These are phyloP conservation scores for Podila horticola DNA, from an alignment of 192 early-diverging fungal species.

Conservation along the genomic window DNA sequence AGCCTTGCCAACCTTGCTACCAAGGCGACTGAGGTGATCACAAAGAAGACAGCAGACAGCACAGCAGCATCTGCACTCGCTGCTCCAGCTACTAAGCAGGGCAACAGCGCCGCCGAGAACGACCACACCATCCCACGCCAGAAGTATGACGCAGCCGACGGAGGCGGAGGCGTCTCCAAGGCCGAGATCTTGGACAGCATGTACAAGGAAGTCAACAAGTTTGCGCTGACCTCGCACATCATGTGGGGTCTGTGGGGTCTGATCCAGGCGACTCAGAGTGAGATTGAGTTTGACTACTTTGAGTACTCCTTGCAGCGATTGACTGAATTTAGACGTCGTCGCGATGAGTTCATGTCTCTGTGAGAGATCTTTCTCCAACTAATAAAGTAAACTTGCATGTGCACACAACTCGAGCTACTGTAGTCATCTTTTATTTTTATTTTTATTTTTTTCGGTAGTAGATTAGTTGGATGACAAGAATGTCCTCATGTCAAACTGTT, in stretches of 20 bases:
- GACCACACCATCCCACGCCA: conserved; percentile 1
- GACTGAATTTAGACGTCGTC: conserved; percentile 75
- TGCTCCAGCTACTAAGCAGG: conserved; percentile 3
- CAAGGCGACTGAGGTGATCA: no score
- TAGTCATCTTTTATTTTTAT: no score
- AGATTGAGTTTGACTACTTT: conserved; percentile 84
- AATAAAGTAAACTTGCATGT: no score
- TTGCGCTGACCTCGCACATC: conserved; percentile 65
- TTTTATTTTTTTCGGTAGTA: no score
- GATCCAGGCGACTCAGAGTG: conserved; percentile 76
- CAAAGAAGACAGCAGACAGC: not conserved
- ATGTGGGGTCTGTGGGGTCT: conserved; percentile 88
- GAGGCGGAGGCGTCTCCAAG: conserved; percentile 38
- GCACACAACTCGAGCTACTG: no score
- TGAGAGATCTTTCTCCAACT: not conserved
- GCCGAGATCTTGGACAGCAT: conserved; percentile 50
- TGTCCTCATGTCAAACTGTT: conserved; percentile 63
- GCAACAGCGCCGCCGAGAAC: conserved; percentile 22
- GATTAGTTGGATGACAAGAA: conserved; percentile 31
- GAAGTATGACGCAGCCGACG: conserved; percentile 16
- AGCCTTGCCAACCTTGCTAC: not conserved
- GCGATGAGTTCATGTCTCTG: conserved; percentile 56
- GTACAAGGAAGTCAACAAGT: conserved; percentile 55
- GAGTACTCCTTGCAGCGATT: conserved; percentile 79
- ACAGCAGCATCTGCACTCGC: conserved; percentile 4